Percentiles rank a stretch among this genome's conserved stretches.
Evolutionary conservation across 1,139 yeast genomes (phyloP).

Genomic region (Suhomyces maxii): DNA sequence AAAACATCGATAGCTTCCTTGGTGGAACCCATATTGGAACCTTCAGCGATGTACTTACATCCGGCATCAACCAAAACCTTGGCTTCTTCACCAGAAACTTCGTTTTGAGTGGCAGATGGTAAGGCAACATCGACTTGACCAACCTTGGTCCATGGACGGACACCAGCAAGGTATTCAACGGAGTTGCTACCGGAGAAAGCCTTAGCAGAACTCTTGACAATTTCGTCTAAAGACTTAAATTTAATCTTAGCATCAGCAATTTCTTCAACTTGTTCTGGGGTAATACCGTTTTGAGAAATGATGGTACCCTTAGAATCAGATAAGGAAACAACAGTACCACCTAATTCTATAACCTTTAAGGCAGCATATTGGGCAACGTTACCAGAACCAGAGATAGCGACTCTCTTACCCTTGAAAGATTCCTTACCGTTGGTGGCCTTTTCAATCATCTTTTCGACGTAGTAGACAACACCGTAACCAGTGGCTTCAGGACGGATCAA

Average conservation of each 20-base stretch:
- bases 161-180: slow-evolving; percentile 84
- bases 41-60: slow-evolving; percentile 93
- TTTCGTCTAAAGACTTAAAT: slow-evolving; percentile 75
- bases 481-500: slow-evolving; percentile 99
- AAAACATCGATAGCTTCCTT: slow-evolving; percentile 94
- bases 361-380: slow-evolving; percentile 99
- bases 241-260: slow-evolving; percentile 80
- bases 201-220: slow-evolving; percentile 54
- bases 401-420: slow-evolving; percentile 87
- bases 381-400: slow-evolving; percentile 97
- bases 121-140: slow-evolving; percentile 93
- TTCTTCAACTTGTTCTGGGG: slow-evolving; percentile 72
- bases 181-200: slow-evolving; percentile 54
- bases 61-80: slow-evolving; percentile 91
- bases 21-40: slow-evolving; percentile 99
- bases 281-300: slow-evolving; percentile 75
- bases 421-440: slow-evolving; percentile 88
- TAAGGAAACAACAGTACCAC: slow-evolving; percentile 90
- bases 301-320: slow-evolving; percentile 94
- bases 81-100: slow-evolving; percentile 96
- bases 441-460: slow-evolving; percentile 96
- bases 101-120: slow-evolving; percentile 98
- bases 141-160: slow-evolving; percentile 93
- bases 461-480: slow-evolving; percentile 96
- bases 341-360: slow-evolving; percentile 92